These are phyloP conservation scores for Barnettozyma hawaiiensis DNA, from an alignment of 1,139 yeast species.

Conservation along the genomic window DNA sequence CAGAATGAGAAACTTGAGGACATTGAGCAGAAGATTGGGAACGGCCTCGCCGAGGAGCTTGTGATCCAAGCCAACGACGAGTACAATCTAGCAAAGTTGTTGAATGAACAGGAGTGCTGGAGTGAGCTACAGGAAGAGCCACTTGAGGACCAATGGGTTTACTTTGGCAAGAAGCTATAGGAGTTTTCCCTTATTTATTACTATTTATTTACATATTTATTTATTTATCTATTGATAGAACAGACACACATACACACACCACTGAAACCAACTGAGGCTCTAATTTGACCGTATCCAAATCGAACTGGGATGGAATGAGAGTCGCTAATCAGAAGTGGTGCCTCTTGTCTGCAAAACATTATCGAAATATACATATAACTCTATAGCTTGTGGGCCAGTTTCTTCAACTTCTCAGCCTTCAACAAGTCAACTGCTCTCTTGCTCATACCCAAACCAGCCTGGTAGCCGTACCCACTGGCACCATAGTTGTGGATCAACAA, in stretches of 20 bases:
- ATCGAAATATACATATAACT: no score
- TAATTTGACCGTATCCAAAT: no score
- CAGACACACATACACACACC: no score
- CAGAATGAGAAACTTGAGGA: conserved; percentile 55
- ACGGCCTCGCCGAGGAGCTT: conserved; percentile 81
- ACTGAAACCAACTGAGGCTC: no score
- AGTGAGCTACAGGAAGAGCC: conserved; percentile 64
- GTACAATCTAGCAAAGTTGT: conserved; percentile 57
- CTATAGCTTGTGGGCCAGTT: conserved; percentile 9
- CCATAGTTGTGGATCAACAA: conserved; percentile 63
- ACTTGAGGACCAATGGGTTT: conserved; percentile 68
- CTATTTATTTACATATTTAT: conserved; percentile 2
- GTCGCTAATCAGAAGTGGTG: no score
- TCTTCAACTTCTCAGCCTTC: conserved; percentile 11
- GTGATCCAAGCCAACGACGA: conserved; percentile 83
- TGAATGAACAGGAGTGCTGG: conserved; percentile 65
- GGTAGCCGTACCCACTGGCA: conserved; percentile 74
- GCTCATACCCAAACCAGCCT: conserved; percentile 66
- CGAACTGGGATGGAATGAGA: no score
- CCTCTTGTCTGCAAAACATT: no score
- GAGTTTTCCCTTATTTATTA: neutral
- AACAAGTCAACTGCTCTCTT: conserved; percentile 35
- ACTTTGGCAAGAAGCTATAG: conserved; percentile 54
- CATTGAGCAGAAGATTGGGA: conserved; percentile 72
- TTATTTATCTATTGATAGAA: conserved; percentile 3